Evolutionary conservation across 2,329 filamentous ascomycete species (phyloP).

Genomic region (Furcasterigmium furcatum): DNA sequence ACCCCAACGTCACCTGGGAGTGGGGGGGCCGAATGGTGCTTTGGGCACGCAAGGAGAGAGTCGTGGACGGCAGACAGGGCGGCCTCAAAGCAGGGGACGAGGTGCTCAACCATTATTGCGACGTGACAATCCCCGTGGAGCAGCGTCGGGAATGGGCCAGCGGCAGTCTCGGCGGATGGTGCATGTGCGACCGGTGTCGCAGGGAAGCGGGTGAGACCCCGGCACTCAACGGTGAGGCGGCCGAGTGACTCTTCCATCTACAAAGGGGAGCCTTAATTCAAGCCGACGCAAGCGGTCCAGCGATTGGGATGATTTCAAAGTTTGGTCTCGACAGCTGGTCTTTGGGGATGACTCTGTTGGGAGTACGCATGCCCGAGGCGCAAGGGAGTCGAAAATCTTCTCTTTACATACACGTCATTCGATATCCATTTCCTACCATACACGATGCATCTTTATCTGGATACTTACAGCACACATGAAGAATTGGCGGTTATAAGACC

Average conservation of each 20-base stretch:
- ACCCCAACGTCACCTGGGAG: slow-evolving; percentile 93
- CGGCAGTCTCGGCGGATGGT: slow-evolving; percentile 84
- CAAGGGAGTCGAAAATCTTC: background rate
- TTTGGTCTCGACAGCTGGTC: too few relatives aligned
- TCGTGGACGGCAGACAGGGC: slow-evolving; percentile 45
- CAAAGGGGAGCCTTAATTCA: background rate
- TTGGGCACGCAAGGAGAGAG: slow-evolving; percentile 55
- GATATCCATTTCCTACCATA: background rate
- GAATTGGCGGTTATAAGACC: too few relatives aligned
- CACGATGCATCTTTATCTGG: background rate
- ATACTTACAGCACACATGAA: too few relatives aligned
- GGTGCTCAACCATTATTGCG: slow-evolving; percentile 92
- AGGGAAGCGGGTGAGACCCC: slow-evolving; percentile 55
- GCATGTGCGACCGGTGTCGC: slow-evolving; percentile 79
- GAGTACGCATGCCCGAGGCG: background rate
- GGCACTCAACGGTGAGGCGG: slow-evolving; percentile 11
- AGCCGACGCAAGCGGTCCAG: background rate
- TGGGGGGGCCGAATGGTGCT: slow-evolving; percentile 80
- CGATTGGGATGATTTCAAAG: background rate
- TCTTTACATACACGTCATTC: background rate
- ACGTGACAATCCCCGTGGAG: slow-evolving; percentile 72
- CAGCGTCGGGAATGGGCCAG: slow-evolving; percentile 84
- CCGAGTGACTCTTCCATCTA: background rate
- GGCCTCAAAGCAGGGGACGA: slow-evolving; percentile 79
- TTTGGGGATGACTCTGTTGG: background rate